Percentiles rank a stretch among this genome's conserved stretches.
These are phyloP conservation scores for Coemansia sp. DNA, from an alignment of 192 early-diverging fungal species.

Conservation along the genomic window DNA sequence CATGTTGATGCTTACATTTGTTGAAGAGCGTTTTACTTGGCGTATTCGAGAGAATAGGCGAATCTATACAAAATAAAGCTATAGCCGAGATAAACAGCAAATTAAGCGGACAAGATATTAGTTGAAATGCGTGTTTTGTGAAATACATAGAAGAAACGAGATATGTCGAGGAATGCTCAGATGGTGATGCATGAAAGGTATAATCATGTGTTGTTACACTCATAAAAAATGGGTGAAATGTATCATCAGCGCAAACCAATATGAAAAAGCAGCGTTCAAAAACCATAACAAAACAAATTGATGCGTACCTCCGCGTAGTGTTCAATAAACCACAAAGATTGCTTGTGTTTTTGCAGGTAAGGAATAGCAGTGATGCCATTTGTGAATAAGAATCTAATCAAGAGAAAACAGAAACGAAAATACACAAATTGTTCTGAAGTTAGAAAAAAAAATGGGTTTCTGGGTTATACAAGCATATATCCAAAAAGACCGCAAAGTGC, in stretches of 20 bases:
- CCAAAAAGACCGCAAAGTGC: not conserved
- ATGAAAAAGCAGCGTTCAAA: not conserved
- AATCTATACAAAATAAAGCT: no score
- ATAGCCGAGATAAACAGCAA: no score
- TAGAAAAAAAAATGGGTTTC: not conserved
- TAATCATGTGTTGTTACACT: constrained; percentile 32
- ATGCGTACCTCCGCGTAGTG: not conserved
- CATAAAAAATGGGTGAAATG: constrained; percentile 21
- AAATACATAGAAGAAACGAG: not conserved
- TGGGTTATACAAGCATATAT: no score
- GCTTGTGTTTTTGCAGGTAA: not conserved
- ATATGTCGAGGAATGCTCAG: constrained; percentile 22
- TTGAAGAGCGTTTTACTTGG: no score
- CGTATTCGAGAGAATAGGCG: no score
- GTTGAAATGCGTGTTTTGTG: not conserved
- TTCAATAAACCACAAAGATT: no score
- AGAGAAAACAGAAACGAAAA: no score
- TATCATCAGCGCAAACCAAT: constrained; percentile 42
- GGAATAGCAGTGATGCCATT: no score
- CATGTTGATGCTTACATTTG: no score
- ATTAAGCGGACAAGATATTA: not conserved
- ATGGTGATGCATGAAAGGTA: constrained; percentile 55
- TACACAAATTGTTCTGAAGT: no score
- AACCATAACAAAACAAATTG: not conserved
- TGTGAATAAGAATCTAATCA: no score